Evolutionary conservation across 2,329 filamentous ascomycete species (phyloP).

Genomic region (Ophiostoma himal-ulmi): DNA sequence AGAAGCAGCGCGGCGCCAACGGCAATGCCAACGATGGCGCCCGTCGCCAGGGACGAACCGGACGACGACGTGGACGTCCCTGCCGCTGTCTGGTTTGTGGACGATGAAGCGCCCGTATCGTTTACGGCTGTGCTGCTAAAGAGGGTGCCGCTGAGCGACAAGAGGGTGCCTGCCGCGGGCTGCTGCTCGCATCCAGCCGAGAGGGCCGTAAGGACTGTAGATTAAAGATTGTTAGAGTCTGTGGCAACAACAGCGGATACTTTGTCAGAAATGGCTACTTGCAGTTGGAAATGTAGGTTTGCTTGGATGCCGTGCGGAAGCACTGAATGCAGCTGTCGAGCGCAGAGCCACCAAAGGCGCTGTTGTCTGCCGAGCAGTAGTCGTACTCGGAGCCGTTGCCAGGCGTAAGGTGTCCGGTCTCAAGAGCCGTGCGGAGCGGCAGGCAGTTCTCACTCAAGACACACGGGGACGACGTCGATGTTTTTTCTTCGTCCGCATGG

Average conservation of each 20-base stretch:
- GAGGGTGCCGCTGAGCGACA: conserved; percentile 41
- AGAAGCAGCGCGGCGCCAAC: conserved; percentile 43
- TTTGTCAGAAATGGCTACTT: neutral
- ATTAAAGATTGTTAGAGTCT: neutral
- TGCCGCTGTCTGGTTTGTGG: conserved; percentile 30
- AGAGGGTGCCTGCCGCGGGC: conserved; percentile 35
- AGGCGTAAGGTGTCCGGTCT: conserved; percentile 31
- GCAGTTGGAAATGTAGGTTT: conserved; percentile 27
- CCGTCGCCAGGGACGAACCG: conserved; percentile 36
- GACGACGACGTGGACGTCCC: conserved; percentile 20
- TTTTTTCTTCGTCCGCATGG: conserved; percentile 28
- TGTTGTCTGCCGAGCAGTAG: neutral
- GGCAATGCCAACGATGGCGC: conserved; percentile 50
- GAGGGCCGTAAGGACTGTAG: conserved; percentile 43
- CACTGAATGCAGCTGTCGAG: neutral
- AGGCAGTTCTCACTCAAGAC: conserved; percentile 39
- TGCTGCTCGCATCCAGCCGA: conserved; percentile 44
- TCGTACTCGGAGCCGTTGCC: conserved; percentile 22
- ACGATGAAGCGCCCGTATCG: conserved; percentile 33
- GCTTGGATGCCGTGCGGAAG: conserved; percentile 36
- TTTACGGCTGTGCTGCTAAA: conserved; percentile 38
- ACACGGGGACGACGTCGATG: conserved; percentile 42
- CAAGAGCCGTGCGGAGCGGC: conserved; percentile 37
- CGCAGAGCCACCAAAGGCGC: neutral
- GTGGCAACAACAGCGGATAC: no score